Base-by-base conservation (phyloP, 2,329 filamentous ascomycete genomes). In the Ophiosphaerella korrae region DNA sequence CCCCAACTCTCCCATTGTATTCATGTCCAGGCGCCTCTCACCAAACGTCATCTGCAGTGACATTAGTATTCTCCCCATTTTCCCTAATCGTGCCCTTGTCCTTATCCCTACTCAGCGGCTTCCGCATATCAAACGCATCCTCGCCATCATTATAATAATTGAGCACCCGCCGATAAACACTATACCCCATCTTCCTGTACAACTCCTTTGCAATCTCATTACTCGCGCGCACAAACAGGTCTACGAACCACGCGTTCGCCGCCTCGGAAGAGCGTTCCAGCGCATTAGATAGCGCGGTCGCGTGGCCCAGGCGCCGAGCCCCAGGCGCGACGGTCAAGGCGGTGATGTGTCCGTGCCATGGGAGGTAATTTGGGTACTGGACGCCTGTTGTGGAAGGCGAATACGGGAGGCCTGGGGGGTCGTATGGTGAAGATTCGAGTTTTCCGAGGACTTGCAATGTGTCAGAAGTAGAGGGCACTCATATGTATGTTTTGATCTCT, bases 341-440 rank as follows among this genome's bases (percentile, higher is more conserved):
- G 4, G 94, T 99, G 70, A 99, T 96, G 76, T 99, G 94, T 16
- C 92, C 93, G 77, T 99, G 94, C 90, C 92, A 97, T n/a, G 93
- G 93, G n/a, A 96, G 88, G 77, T 95, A 96, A 77, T 97, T 78
- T 3, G 77, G 73, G 55, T 75, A 73, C 11, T 76, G 71, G 59
- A 74, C 42, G 18, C 52, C 46, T 14, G 58, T 77, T 11, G 68
- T 74, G 40, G 62, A 46, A 12, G 78, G 92, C 66, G 88, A 82
- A 42, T 90, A 94, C 66, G 86, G 86, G 52, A 85, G 82, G 72
- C 89, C 84, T 45, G 86, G 85, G 38, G 89, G 80, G 13, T 89
- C 88, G 47, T 91, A 95, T n/a, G 79, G 79, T 2, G 78, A 80
- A 58, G 91, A 87, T 79, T 97, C 93, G 53, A 96, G 84, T 78